A percentile compares a stretch with the other conserved stretches of the same genome.
Conservation (phyloP, 345 rosid genomes). For the Sonneratia caseolaris region DNA sequence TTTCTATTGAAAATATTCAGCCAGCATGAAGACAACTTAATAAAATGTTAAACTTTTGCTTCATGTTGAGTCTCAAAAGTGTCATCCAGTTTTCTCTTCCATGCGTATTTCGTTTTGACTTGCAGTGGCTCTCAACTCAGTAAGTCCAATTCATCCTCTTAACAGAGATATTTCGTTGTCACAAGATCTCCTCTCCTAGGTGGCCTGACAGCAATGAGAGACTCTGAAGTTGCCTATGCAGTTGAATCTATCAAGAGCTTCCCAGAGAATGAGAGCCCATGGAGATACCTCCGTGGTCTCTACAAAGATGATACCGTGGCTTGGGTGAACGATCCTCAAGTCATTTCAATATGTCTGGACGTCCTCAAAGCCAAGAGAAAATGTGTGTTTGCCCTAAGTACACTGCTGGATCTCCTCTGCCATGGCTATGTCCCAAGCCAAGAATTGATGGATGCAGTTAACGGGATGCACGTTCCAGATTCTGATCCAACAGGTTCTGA, state of each 20-base stretch:
- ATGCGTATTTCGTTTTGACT: background rate
- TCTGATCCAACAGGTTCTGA: slow-evolving; percentile 25
- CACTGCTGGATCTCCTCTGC: slow-evolving; percentile 67
- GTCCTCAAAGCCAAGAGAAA: slow-evolving; percentile 39
- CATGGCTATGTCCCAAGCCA: slow-evolving; percentile 51
- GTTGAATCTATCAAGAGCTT: slow-evolving; percentile 40
- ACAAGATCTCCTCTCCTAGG: slow-evolving; percentile 61
- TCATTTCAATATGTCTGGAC: slow-evolving; percentile 53
- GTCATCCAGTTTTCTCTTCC: background rate
- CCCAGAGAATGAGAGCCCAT: slow-evolving; percentile 80
- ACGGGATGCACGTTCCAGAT: slow-evolving; percentile 35
- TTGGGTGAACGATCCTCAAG: slow-evolving; percentile 45
- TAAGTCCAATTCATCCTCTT: slow-evolving; percentile 5
- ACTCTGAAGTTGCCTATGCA: slow-evolving; percentile 63
- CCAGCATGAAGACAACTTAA: background rate
- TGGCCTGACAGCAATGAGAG: slow-evolving; percentile 61
- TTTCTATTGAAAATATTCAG: background rate
- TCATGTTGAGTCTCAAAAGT: background rate
- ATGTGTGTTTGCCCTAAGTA: slow-evolving; percentile 55
- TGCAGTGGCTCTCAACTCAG: background rate
- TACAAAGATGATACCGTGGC: slow-evolving; percentile 42
- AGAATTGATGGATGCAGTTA: slow-evolving; percentile 46
- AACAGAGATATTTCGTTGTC: slow-evolving; percentile 67
- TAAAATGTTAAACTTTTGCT: background rate
- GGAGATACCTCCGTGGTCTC: slow-evolving; percentile 82